These are phyloP conservation scores for Carex myosuroides DNA, from an alignment of 176 grass and related monocot genomes.

Conservation along the genomic window DNA sequence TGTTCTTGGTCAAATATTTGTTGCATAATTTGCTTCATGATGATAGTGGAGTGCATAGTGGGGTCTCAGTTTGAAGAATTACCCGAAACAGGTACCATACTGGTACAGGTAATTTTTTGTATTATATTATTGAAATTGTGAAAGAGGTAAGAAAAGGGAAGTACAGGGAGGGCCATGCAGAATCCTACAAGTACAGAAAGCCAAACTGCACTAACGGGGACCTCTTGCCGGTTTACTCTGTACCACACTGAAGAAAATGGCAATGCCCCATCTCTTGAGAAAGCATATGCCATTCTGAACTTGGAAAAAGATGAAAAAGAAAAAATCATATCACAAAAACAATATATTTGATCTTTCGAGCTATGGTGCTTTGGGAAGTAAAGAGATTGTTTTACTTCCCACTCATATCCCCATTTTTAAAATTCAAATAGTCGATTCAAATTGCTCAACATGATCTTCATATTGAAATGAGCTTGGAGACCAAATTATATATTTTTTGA, in stretches of 20 bases:
- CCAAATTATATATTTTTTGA: too few species aligned
- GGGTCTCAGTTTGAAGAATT: not conserved
- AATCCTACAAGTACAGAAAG: conserved; percentile 50
- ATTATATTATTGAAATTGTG: too few species aligned
- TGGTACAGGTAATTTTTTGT: not conserved
- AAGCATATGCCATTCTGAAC: conserved; percentile 59
- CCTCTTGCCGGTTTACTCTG: conserved; percentile 48
- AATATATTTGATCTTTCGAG: not conserved
- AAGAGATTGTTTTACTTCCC: too few species aligned
- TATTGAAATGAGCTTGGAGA: too few species aligned
- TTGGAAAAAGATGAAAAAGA: not conserved
- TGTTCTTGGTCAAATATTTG: not conserved
- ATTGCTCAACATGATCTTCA: too few species aligned
- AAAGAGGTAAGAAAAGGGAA: not conserved
- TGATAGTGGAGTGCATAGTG: not conserved
- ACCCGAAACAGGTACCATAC: not conserved
- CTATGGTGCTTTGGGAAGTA: too few species aligned
- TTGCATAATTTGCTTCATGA: not conserved
- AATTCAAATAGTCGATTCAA: too few species aligned
- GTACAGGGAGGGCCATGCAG: conserved; percentile 55
- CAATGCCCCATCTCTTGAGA: conserved; percentile 68
- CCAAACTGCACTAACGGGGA: conserved; percentile 66
- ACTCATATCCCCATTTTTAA: too few species aligned
- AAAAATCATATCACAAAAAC: not conserved
- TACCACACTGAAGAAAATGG: conserved; percentile 47